Evolutionary conservation across 495 filamentous ascomycete genomes (phyloP).

Genomic region (Pseudotulostoma volvatum): DNA sequence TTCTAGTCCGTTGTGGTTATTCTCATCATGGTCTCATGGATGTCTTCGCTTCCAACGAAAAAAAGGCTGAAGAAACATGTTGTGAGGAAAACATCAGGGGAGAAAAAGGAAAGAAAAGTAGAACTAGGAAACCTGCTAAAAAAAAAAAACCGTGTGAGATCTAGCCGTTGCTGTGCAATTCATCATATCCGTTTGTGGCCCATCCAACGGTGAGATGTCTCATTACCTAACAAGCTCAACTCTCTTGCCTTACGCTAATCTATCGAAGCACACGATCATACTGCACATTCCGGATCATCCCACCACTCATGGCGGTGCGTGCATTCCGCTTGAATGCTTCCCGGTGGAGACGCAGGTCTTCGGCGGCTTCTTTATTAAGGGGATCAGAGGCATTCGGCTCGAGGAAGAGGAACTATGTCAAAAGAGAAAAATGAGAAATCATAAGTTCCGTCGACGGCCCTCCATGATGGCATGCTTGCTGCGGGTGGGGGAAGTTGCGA

Average conservation of each 20-base stretch:
- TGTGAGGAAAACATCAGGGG: neutral
- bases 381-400: constrained; percentile 94
- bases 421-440: neutral
- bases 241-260: no score
- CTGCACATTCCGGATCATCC: constrained; percentile 47
- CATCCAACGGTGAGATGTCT: no score
- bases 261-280: constrained; percentile 40
- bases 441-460: constrained; percentile 1
- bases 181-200: no score
- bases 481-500: no score
- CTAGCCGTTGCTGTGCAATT: no score
- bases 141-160: no score
- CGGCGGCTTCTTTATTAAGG: constrained; percentile 94
- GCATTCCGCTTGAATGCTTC: constrained; percentile 90
- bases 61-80: neutral
- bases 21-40: no score
- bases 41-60: no score
- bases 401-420: constrained; percentile 93
- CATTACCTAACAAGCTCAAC: no score
- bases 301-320: constrained; percentile 63
- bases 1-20: no score
- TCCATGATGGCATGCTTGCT: no score
- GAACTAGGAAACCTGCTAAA: no score
- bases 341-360: constrained; percentile 68
- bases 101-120: neutral